A percentile compares a stretch with the other conserved stretches of the same genome.
Conservation (phyloP, 768 basidiomycete genomes). For the Pleurotus pulmonarius region DNA sequence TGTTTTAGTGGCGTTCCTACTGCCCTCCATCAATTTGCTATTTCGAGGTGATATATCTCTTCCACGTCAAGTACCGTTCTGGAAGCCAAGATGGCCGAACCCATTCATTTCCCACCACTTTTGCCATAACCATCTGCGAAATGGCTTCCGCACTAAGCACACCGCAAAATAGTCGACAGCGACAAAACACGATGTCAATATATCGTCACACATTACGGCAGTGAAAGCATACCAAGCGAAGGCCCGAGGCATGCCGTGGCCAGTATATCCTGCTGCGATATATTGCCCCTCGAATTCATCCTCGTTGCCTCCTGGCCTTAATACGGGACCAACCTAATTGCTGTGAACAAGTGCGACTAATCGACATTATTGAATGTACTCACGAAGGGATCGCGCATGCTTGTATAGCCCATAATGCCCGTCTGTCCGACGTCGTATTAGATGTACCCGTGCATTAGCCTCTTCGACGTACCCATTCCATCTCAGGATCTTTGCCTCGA, state of each 20-base stretch:
- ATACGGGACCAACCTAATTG: constrained; percentile 59
- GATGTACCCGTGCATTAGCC: neutral
- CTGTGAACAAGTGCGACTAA: neutral
- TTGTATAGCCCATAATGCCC: constrained; percentile 79
- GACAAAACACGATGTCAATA: constrained; percentile 26
- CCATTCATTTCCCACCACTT: constrained; percentile 9
- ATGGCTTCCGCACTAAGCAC: constrained; percentile 8
- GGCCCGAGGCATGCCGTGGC: constrained; percentile 80
- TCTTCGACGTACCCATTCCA: constrained; percentile 68
- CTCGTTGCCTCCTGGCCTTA: constrained; percentile 22
- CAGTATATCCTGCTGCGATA: constrained; percentile 68
- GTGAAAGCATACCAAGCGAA: constrained; percentile 56
- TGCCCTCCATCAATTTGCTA: too few relatives aligned
- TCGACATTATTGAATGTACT: constrained; percentile 18
- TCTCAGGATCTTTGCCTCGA: constrained; percentile 49
- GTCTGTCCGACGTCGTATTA: constrained; percentile 42
- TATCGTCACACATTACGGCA: neutral
- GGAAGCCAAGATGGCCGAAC: constrained; percentile 8
- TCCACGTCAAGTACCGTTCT: constrained; percentile 9
- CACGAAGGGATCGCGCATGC: constrained; percentile 62
- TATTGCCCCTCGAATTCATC: constrained; percentile 53
- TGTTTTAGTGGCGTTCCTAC: too few relatives aligned
- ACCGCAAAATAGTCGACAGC: neutral
- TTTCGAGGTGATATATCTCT: neutral
- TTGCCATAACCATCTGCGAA: constrained; percentile 8